Base-by-base conservation (phyloP, 2,329 filamentous ascomycete species). In the Fusarium coffeatum region DNA sequence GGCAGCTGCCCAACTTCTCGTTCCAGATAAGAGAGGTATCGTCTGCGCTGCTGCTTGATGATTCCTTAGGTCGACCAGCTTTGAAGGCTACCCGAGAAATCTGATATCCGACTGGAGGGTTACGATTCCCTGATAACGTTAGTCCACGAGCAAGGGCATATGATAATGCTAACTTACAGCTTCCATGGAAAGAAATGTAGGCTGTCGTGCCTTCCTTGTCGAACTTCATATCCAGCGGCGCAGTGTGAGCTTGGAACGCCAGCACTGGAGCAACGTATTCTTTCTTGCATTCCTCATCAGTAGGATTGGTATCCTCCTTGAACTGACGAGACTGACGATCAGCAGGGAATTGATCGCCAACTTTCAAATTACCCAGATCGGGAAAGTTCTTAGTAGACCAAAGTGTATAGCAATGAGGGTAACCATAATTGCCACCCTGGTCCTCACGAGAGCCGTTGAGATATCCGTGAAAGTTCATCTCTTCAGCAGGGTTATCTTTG, bases 171-270 rank as follows among this genome's bases (percentile, higher is more conserved):
- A 22, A 79, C 81, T 78, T 77, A 89, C 91, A 93, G 77, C 87
- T 90, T 16, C 92, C 91, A 77, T 93, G 91, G 79, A 93, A 92
- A 1, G 88, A 83, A 20, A 94, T 81, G 79, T 87, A 93, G 2
- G 90, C 90, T 4, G 83, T 84, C 15, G 84, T 85, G 37, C 87
- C 87, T 42, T 84, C 79, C 1, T 81, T 74, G 67, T 87, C 83
- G 80, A 94, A 94, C 65, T 88, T 88, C 74, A 93, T 87, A 69
- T 93, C 90, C 1, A 93, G 81, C 1, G 92, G 92, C 0, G 92
- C 91, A 76, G 86, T 90, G 75, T 94, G 92, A 2, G 91, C 87
- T 53, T 81, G 80, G 72, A 87, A 86, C 8, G 87, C 87, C 28
- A 93, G 80, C 2, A 87, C 65, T 66, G 92, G 86, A 6, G 83